Base-by-base conservation (phyloP, 1,284 basidiomycete genomes). In the Volvariella surrecta region DNA sequence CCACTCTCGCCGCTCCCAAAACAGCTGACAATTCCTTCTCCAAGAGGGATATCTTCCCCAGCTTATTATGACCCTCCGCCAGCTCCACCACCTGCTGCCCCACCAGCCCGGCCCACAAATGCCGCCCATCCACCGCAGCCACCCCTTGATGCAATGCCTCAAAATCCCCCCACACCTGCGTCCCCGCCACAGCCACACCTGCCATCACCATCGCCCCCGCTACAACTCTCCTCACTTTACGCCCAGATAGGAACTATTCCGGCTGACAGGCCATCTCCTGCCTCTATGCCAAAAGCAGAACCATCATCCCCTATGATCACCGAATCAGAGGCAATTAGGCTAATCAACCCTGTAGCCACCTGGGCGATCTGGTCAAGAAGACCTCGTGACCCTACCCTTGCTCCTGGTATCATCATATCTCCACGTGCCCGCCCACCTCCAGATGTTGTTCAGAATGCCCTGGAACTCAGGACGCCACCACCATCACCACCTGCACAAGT, bases 281-380 rank as follows among this genome's bases (percentile, higher is more conserved):
- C 38, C 8, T 20, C 13, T 6, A 15, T 8, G 8, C 20, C 38
- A 39, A 19, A 10, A 39, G 7, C 34, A 4, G 34, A 16, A 37
- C 34, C 34, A 37, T 19, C 34, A 37, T 16, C 13, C 20, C 37
- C 37, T 39, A 17, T 7, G 7, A 9, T n/a, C 11, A 15, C 9
- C 30, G 19, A 8, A 6, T 7, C 18, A 11, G 15, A 17, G 4
- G 4, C 20, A 11, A 38, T 21, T 28, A 20, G 20, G 6, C 13
- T 16, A 8, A 18, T 40, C 30, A 49, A 50, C 24, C 50, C 49
- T 16, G 42, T 40, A 48, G 53, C 37, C 49, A 58, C 54, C 28
- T 80, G 70, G 65, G 79, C 74, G 7, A 71, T 85, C 24, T 85
- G 81, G 81, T 82, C 82, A 0, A 70, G 73, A 19, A 71, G 79